phyloP scores from a whole-genome alignment of 2,329 filamentous ascomycete genomes.

The Dryadomyces sulphureus region DNA sequence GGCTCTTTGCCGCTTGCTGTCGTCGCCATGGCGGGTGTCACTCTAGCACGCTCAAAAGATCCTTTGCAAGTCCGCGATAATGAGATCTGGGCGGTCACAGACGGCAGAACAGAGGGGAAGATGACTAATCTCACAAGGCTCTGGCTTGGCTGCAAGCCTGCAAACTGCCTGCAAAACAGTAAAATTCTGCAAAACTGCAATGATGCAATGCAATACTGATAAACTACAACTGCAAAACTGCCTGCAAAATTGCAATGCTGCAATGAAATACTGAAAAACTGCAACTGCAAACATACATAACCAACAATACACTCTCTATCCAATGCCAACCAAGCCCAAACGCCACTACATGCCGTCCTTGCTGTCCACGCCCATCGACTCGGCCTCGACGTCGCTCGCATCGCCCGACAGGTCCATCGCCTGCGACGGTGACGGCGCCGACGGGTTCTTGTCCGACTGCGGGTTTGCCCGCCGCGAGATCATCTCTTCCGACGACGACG shows the following conservation, averaged over 20 bases:
- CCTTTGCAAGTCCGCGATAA: neutral
- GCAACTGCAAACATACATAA: neutral
- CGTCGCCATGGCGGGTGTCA: slow-evolving; percentile 3
- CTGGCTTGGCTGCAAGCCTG: too few species aligned
- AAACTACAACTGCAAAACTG: too few species aligned
- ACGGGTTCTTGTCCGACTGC: slow-evolving; percentile 22
- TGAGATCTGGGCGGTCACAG: too few species aligned
- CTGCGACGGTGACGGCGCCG: slow-evolving; percentile 23
- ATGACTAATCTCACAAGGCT: too few species aligned
- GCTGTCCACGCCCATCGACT: neutral
- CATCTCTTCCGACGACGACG: slow-evolving; percentile 16
- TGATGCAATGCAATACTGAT: too few species aligned
- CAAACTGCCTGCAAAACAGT: too few species aligned
- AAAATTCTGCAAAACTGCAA: too few species aligned
- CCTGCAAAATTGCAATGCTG: too few species aligned
- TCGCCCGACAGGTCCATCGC: slow-evolving; percentile 24
- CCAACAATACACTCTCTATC: neutral
- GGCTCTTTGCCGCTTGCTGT: slow-evolving; percentile 20
- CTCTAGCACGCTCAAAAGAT: neutral
- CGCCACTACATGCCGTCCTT: neutral
- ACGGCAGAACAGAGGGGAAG: too few species aligned
- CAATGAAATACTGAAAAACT: too few species aligned
- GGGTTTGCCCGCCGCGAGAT: slow-evolving; percentile 21
- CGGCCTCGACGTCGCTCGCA: slow-evolving; percentile 15
- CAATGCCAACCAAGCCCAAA: neutral